phyloP scores from a whole-genome alignment of 192 early-diverging fungal genomes.

The Phlyctochytrium bullatum region DNA sequence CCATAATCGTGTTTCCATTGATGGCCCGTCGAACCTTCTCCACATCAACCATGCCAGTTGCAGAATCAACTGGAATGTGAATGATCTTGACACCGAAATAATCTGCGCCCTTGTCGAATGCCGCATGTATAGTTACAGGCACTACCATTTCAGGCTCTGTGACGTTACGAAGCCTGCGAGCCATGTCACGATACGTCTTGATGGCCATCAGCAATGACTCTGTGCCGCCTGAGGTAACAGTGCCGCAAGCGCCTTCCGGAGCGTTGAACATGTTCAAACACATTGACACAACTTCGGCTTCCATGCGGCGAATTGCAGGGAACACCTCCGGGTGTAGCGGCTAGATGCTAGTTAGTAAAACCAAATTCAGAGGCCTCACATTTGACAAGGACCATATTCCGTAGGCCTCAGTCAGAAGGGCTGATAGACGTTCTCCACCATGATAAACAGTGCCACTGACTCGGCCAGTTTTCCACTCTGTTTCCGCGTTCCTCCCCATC shows the following conservation, averaged over 20 bases:
- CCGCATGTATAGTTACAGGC: slow-evolving; percentile 91
- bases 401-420: slow-evolving; percentile 76
- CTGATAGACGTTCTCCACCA: slow-evolving; percentile 78
- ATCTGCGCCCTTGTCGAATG: slow-evolving; percentile 90
- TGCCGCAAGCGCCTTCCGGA: slow-evolving; percentile 68
- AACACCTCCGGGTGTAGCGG: slow-evolving; percentile 95
- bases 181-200: slow-evolving; percentile 90
- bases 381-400: slow-evolving; percentile 79
- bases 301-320: slow-evolving; percentile 91
- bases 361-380: slow-evolving; percentile 23
- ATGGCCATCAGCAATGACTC: slow-evolving; percentile 92
- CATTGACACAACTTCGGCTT: slow-evolving; percentile 93
- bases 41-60: slow-evolving; percentile 74
- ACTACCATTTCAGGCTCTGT: slow-evolving; percentile 91
- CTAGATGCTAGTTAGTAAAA: slow-evolving; percentile 11
- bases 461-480: slow-evolving; percentile 82
- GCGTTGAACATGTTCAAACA: slow-evolving; percentile 85
- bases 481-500: slow-evolving; percentile 43
- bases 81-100: slow-evolving; percentile 90
- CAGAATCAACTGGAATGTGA: slow-evolving; percentile 77
- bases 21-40: slow-evolving; percentile 75
- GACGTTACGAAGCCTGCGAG: slow-evolving; percentile 71
- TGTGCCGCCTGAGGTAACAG: slow-evolving; percentile 91
- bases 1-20: slow-evolving; percentile 87
- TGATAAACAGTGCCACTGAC: slow-evolving; percentile 92